These are phyloP conservation scores for Letharia lupina DNA, from an alignment of 495 filamentous ascomycete species.

Conservation along the genomic window DNA sequence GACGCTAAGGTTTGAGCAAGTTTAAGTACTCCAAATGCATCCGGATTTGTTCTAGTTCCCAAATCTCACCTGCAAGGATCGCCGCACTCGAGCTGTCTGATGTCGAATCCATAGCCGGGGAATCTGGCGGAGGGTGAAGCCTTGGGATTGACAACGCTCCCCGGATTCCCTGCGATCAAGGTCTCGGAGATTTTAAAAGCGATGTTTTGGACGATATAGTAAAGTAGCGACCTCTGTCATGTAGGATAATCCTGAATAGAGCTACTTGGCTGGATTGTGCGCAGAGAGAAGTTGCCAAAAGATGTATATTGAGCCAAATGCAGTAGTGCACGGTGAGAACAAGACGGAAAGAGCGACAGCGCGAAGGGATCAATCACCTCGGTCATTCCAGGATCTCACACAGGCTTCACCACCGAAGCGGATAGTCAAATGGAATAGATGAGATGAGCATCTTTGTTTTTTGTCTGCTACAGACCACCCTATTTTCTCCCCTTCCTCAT, in stretches of 20 bases:
- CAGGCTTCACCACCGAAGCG: not conserved
- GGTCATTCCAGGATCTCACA: not conserved
- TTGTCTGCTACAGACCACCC: not conserved
- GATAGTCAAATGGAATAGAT: not conserved
- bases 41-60: not conserved
- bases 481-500: constrained; percentile 54
- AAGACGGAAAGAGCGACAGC: not conserved
- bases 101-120: not conserved
- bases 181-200: not conserved
- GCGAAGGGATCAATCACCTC: not conserved
- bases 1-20: not conserved
- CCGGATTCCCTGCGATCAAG: not conserved
- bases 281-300: not conserved
- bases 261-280: not conserved
- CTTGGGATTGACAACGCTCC: not conserved
- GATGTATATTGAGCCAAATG: not conserved
- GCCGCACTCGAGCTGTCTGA: not conserved
- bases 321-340: not conserved
- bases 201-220: not conserved
- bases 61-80: not conserved
- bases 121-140: not conserved
- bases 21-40: not conserved
- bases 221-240: not conserved
- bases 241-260: not conserved
- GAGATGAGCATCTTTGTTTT: not conserved